A percentile compares a stretch with the other conserved stretches of the same genome.
These are phyloP conservation scores for carrot (Daucus carota) DNA, from an alignment of 129 eudicot genomes.

Conservation along the genomic window DNA sequence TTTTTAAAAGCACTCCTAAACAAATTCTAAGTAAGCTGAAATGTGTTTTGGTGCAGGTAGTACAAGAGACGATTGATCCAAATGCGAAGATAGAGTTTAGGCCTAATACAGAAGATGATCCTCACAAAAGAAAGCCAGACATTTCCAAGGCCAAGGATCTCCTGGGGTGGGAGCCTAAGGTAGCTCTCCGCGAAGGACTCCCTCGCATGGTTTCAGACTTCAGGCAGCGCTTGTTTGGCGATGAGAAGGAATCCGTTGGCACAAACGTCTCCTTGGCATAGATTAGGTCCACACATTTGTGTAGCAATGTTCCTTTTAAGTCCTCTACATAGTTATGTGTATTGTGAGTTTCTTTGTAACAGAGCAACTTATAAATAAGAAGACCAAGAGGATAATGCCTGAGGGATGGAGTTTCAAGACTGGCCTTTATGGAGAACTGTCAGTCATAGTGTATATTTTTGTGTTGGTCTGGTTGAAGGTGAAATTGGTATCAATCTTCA, in stretches of 20 bases:
- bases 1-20: no score
- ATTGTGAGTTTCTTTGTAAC: background rate
- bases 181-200: slow-evolving; percentile 67
- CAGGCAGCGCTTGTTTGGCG: slow-evolving; percentile 57
- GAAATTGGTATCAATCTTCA: no score
- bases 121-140: slow-evolving; percentile 90
- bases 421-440: no score
- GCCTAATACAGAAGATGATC: slow-evolving; percentile 81
- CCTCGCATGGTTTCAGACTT: slow-evolving; percentile 80
- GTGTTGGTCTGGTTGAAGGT: no score
- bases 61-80: slow-evolving; percentile 69
- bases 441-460: no score
- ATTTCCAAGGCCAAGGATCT: slow-evolving; percentile 65
- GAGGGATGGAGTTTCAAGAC: no score
- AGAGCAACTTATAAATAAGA: background rate
- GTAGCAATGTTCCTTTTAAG: background rate
- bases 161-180: slow-evolving; percentile 76
- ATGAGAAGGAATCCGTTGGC: slow-evolving; percentile 16
- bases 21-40: background rate
- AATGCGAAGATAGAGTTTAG: slow-evolving; percentile 71
- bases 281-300: background rate
- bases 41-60: slow-evolving; percentile 40
- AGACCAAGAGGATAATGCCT: background rate
- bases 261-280: background rate
- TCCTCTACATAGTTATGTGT: no score